Conservation (phyloP, 495 filamentous ascomycete genomes). For the Hapsidospora chrysogenum region DNA sequence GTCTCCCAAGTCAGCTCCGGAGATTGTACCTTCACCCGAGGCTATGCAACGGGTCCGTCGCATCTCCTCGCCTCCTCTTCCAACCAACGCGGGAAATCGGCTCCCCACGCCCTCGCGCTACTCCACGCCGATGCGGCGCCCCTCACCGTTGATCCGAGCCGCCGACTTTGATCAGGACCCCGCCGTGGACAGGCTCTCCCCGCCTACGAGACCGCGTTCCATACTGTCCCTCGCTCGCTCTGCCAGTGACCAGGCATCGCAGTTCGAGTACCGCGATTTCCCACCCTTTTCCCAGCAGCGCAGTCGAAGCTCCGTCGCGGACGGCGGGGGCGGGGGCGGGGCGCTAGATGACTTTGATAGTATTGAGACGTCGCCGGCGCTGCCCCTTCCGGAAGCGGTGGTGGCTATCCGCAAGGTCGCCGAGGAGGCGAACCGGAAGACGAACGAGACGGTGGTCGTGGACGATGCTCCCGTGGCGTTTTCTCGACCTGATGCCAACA, state of each 20-base stretch:
- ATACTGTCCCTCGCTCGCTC: background rate
- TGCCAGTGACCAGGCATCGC: background rate
- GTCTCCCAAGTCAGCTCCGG: background rate
- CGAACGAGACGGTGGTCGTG: constrained; percentile 5
- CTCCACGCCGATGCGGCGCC: background rate
- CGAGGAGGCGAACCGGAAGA: constrained; percentile 8
- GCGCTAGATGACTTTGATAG: background rate
- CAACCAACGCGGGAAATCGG: background rate
- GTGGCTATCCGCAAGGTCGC: background rate
- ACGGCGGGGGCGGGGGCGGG: background rate
- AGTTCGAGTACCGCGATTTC: background rate
- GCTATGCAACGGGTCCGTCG: background rate
- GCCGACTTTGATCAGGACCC: constrained; percentile 1
- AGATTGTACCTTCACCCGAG: background rate
- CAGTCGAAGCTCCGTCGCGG: background rate
- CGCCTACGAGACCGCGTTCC: background rate
- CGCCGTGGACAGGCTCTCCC: constrained; percentile 1
- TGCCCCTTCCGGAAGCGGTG: background rate
- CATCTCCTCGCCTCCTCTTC: background rate
- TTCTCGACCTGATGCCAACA: constrained; percentile 17
- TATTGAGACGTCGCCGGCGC: background rate
- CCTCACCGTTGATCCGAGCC: constrained; percentile 1
- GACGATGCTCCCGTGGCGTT: constrained; percentile 18
- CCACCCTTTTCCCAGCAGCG: constrained; percentile 1
- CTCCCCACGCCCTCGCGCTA: background rate